These are phyloP conservation scores for Scleromitrula shiraiana DNA, from an alignment of 2,329 filamentous ascomycete genomes.

Conservation along the genomic window DNA sequence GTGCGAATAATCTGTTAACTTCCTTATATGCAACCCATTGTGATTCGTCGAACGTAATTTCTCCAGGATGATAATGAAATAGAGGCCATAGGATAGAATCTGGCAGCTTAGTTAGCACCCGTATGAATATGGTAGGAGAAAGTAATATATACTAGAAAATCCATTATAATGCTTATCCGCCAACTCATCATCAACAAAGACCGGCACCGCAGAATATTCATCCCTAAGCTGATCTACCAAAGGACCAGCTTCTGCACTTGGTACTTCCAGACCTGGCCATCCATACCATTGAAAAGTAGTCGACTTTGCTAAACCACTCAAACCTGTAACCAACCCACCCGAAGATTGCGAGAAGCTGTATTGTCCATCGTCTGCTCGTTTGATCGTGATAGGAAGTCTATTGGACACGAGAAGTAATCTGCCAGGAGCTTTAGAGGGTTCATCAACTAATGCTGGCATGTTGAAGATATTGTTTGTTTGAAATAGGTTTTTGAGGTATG, in stretches of 20 bases:
- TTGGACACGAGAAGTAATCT: constrained; percentile 83
- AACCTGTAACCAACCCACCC: constrained; percentile 85
- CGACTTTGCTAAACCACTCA: constrained; percentile 85
- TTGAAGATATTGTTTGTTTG: background rate
- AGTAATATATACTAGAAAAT: constrained; percentile 70
- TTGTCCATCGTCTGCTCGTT: constrained; percentile 81
- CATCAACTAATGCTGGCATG: constrained; percentile 24
- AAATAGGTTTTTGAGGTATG: background rate
- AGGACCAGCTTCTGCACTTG: constrained; percentile 67
- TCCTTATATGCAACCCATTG: constrained; percentile 91
- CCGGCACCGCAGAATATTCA: constrained; percentile 81
- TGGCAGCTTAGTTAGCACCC: constrained; percentile 30
- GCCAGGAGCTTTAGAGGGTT: constrained; percentile 19
- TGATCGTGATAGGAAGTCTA: constrained; percentile 92
- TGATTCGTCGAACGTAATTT: constrained; percentile 95
- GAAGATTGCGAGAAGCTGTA: constrained; percentile 97
- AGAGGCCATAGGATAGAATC: constrained; percentile 98
- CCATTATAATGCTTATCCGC: constrained; percentile 97
- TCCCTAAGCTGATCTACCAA: constrained; percentile 75
- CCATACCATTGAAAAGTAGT: constrained; percentile 98
- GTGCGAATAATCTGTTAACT: constrained; percentile 86
- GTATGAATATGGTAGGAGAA: background rate
- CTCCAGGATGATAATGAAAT: constrained; percentile 96
- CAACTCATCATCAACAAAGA: constrained; percentile 89
- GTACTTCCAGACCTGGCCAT: constrained; percentile 90